Conservation (phyloP, 202 grass and related monocot genomes). For the Miscanthus sacchariflorus region DNA sequence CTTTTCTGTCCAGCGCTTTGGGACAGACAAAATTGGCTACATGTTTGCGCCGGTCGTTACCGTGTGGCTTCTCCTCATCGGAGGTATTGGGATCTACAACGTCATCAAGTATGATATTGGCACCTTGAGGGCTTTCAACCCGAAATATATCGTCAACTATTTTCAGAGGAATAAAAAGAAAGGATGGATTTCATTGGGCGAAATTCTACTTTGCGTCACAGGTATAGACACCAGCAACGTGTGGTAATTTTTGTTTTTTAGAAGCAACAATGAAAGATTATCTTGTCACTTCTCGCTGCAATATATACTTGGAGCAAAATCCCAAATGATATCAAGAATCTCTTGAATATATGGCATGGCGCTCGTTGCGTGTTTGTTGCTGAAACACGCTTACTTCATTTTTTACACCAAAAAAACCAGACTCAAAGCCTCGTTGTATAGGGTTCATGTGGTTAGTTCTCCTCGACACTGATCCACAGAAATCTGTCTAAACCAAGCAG, state of each 20-base stretch:
- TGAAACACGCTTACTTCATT: background rate
- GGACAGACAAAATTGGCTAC: conserved; percentile 84
- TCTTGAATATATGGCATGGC: background rate
- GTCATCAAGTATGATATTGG: conserved; percentile 66
- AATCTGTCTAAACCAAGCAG: background rate
- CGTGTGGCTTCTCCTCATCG: conserved; percentile 64
- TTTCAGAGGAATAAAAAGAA: conserved; percentile 72
- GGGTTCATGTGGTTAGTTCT: background rate
- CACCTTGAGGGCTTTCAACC: conserved; percentile 69
- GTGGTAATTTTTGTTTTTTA: background rate
- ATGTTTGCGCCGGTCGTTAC: conserved; percentile 67
- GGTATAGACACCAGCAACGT: conserved; percentile 36
- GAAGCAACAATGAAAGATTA: background rate
- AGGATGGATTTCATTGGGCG: conserved; percentile 80
- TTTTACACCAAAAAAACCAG: background rate
- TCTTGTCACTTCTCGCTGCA: background rate
- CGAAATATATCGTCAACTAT: conserved; percentile 72
- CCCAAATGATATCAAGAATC: background rate
- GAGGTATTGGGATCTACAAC: conserved; percentile 66
- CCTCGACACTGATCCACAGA: background rate
- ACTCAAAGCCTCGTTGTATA: background rate
- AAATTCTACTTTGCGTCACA: conserved; percentile 73
- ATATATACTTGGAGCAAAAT: background rate
- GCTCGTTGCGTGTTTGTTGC: background rate
- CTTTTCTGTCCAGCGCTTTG: conserved; percentile 63